Conservation (phyloP, 805 yeast species). For the Zygoascus ofunaensis region DNA sequence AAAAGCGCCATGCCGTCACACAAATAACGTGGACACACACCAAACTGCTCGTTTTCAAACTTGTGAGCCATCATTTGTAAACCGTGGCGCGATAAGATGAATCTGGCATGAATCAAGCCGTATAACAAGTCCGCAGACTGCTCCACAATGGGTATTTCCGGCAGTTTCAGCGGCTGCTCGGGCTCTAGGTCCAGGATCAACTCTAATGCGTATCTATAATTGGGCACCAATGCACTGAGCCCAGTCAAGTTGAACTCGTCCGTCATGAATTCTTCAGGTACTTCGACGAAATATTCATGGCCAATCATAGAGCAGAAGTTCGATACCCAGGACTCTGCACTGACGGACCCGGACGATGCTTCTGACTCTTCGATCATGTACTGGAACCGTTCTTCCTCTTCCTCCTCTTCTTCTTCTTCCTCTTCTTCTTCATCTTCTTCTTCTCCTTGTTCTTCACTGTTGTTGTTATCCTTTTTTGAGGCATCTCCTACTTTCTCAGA, state of each 20-base stretch:
- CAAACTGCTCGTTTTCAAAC: slow-evolving; percentile 81
- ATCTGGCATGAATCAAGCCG: slow-evolving; percentile 91
- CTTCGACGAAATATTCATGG: slow-evolving; percentile 87
- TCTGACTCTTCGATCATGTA: slow-evolving; percentile 7
- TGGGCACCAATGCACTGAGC: slow-evolving; percentile 73
- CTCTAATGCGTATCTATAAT: slow-evolving; percentile 85
- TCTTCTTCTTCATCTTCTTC: slow-evolving; percentile 9
- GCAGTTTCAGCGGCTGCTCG: slow-evolving; percentile 44
- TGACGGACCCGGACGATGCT: slow-evolving; percentile 25
- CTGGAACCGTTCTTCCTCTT: slow-evolving; percentile 8
- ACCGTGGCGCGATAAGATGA: slow-evolving; percentile 81
- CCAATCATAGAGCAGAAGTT: slow-evolving; percentile 71
- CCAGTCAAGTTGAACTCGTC: slow-evolving; percentile 97
- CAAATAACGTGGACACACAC: slow-evolving; percentile 79
- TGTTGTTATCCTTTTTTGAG: no score
- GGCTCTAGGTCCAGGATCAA: slow-evolving; percentile 80
- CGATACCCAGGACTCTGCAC: slow-evolving; percentile 71
- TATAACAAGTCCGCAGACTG: slow-evolving; percentile 88
- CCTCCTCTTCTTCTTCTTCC: slow-evolving; percentile 10
- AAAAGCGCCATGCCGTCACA: slow-evolving; percentile 86
- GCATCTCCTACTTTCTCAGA: no score
- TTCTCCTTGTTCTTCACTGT: background rate
- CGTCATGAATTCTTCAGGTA: slow-evolving; percentile 84
- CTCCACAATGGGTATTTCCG: slow-evolving; percentile 67
- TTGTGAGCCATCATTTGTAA: slow-evolving; percentile 80